Evolutionary conservation across 495 filamentous ascomycete species (phyloP).

Genomic region (Chlorociboria aeruginascens): DNA sequence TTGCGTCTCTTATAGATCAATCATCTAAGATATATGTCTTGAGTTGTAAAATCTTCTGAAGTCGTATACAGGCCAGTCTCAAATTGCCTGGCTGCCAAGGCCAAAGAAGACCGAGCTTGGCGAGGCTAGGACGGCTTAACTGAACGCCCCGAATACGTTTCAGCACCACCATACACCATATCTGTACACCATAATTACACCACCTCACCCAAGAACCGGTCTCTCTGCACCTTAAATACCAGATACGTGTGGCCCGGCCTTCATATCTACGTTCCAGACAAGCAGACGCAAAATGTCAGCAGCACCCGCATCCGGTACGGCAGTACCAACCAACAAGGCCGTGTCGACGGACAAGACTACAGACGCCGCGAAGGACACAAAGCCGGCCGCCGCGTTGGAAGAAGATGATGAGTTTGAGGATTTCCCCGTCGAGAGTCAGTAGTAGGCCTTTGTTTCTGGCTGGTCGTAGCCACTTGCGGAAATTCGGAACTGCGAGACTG

Average conservation of each 20-base stretch:
- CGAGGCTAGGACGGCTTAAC: too few species aligned
- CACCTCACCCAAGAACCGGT: too few species aligned
- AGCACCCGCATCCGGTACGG: conserved; percentile 15
- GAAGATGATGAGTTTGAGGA: conserved; percentile 99
- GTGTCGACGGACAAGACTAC: conserved; percentile 9
- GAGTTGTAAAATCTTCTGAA: too few species aligned
- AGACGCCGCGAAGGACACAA: conserved; percentile 24
- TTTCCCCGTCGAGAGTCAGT: conserved; percentile 87
- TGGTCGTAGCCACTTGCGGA: too few species aligned
- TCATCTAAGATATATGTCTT: too few species aligned
- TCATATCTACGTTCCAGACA: not conserved
- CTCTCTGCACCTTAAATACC: not conserved
- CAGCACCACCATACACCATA: too few species aligned
- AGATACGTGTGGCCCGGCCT: not conserved
- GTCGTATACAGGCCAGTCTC: too few species aligned
- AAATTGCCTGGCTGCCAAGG: too few species aligned
- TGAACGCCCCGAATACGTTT: too few species aligned
- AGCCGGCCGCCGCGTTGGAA: conserved; percentile 54
- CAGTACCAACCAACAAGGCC: conserved; percentile 10
- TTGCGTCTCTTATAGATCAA: too few species aligned
- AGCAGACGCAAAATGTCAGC: conserved; percentile 12
- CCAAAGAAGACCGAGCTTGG: too few species aligned
- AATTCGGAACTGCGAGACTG: not conserved
- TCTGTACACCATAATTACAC: too few species aligned
- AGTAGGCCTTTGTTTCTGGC: conserved; percentile 13